These are phyloP conservation scores for Lentinula raphanica DNA, from an alignment of 768 basidiomycete genomes.

Conservation along the genomic window DNA sequence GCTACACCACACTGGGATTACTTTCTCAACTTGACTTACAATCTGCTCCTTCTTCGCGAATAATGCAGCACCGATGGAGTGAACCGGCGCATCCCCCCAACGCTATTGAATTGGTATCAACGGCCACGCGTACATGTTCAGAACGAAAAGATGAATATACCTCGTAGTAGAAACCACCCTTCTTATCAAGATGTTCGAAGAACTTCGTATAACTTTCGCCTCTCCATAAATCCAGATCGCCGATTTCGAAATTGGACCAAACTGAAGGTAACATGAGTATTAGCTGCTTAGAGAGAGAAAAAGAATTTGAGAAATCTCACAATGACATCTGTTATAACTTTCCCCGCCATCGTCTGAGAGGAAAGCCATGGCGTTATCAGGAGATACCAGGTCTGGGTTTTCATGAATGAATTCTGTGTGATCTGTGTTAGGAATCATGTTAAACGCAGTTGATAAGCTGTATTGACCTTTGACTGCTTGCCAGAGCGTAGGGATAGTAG, in stretches of 20 bases:
- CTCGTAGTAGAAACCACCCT: slow-evolving; percentile 90
- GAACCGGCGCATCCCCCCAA: slow-evolving; percentile 92
- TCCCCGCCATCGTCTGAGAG: slow-evolving; percentile 72
- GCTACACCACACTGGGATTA: background rate
- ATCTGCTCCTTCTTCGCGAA: slow-evolving; percentile 87
- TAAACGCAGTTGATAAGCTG: background rate
- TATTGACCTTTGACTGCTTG: slow-evolving; percentile 58
- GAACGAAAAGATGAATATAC: slow-evolving; percentile 23
- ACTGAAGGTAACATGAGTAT: slow-evolving; percentile 34
- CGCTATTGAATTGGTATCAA: slow-evolving; percentile 38
- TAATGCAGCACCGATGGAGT: slow-evolving; percentile 86
- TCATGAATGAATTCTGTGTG: slow-evolving; percentile 64
- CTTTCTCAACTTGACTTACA: slow-evolving; percentile 24
- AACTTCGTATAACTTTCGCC: slow-evolving; percentile 75
- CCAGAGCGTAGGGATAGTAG: slow-evolving; percentile 89
- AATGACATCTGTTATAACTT: slow-evolving; percentile 74
- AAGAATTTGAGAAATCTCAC: too few species aligned
- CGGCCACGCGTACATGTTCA: slow-evolving; percentile 1
- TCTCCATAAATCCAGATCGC: slow-evolving; percentile 78
- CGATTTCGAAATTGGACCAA: slow-evolving; percentile 96
- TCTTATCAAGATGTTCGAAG: slow-evolving; percentile 75
- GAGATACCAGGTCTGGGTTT: slow-evolving; percentile 54
- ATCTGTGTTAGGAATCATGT: background rate
- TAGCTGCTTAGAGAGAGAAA: background rate
- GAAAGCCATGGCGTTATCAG: slow-evolving; percentile 77